phyloP scores from a whole-genome alignment of 2,329 filamentous ascomycete species.

The Aspergillus eucalypticola region DNA sequence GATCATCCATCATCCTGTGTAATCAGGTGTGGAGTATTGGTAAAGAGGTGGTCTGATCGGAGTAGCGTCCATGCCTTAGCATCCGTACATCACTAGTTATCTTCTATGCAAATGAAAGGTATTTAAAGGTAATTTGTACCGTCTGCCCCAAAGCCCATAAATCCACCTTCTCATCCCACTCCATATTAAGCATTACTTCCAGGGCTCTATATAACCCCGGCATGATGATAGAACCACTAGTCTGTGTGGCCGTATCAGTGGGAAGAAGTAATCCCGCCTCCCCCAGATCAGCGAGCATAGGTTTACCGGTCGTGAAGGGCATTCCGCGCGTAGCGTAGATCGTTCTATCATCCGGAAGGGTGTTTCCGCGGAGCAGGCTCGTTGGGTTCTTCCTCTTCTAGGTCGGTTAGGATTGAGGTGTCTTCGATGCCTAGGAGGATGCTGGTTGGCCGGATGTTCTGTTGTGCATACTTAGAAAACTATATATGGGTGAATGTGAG shows the following conservation, averaged over 20 bases:
- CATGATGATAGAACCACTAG: conserved; percentile 10
- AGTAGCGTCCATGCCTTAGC: conserved; percentile 44
- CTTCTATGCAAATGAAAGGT: no score
- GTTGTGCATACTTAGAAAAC: neutral
- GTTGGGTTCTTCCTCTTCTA: conserved; percentile 40
- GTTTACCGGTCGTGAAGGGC: conserved; percentile 32
- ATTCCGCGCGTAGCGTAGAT: conserved; percentile 45
- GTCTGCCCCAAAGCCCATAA: conserved; percentile 52
- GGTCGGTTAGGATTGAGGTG: conserved; percentile 33
- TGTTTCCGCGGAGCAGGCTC: conserved; percentile 45
- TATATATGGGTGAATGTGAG: neutral
- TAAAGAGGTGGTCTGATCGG: conserved; percentile 45
- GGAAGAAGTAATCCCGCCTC: conserved; percentile 33
- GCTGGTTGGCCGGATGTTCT: conserved; percentile 46
- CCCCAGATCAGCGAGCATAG: conserved; percentile 51
- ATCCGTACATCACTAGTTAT: no score
- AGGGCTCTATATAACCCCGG: conserved; percentile 24
- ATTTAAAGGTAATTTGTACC: no score
- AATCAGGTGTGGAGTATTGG: conserved; percentile 7
- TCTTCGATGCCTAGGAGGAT: conserved; percentile 43
- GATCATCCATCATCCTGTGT: conserved; percentile 22
- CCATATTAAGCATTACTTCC: conserved; percentile 46
- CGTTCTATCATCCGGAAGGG: conserved; percentile 33
- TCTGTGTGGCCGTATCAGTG: no score
- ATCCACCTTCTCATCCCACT: conserved; percentile 48